Percentiles rank a stretch among this genome's conserved stretches.
Conservation (phyloP, 2,329 filamentous ascomycete genomes). For the Penicillium sp. region DNA sequence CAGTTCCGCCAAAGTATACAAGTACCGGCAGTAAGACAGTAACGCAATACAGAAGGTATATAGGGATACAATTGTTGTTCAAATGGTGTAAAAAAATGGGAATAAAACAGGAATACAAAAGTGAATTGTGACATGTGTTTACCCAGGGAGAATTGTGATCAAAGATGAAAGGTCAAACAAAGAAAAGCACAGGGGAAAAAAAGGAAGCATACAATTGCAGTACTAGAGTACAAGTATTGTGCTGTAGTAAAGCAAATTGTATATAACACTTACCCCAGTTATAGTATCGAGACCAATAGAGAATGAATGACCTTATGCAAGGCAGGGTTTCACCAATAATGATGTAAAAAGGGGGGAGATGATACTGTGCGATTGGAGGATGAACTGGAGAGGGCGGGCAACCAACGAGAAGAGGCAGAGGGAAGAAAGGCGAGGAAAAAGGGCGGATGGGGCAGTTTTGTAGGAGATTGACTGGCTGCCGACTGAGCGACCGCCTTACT, state of each 20-base stretch:
- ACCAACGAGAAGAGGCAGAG: slow-evolving; percentile 46
- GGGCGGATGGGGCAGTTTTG: slow-evolving; percentile 45
- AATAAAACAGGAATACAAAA: background rate
- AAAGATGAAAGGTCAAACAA: background rate
- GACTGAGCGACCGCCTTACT: slow-evolving; percentile 4
- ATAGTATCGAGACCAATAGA: background rate
- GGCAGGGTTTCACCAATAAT: slow-evolving; percentile 13
- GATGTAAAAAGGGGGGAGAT: slow-evolving; percentile 8
- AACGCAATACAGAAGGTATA: background rate
- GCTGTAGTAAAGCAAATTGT: background rate
- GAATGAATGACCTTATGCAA: slow-evolving; percentile 1
- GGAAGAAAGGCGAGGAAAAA: slow-evolving; percentile 37
- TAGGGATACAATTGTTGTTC: background rate
- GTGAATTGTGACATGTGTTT: slow-evolving; percentile 3
- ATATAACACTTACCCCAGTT: slow-evolving; percentile 7
- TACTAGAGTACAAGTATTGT: background rate
- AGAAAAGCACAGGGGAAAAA: background rate
- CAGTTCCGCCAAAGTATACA: slow-evolving; percentile 11
- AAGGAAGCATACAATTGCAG: background rate
- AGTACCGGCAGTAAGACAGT: background rate
- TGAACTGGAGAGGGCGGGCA: slow-evolving; percentile 34
- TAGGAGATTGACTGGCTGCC: slow-evolving; percentile 33
- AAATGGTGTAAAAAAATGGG: background rate
- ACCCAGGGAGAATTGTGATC: background rate
- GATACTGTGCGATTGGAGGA: slow-evolving; percentile 30